Evolutionary conservation across 331 rosid species (phyloP).

Genomic region (Quercus tomentella): DNA sequence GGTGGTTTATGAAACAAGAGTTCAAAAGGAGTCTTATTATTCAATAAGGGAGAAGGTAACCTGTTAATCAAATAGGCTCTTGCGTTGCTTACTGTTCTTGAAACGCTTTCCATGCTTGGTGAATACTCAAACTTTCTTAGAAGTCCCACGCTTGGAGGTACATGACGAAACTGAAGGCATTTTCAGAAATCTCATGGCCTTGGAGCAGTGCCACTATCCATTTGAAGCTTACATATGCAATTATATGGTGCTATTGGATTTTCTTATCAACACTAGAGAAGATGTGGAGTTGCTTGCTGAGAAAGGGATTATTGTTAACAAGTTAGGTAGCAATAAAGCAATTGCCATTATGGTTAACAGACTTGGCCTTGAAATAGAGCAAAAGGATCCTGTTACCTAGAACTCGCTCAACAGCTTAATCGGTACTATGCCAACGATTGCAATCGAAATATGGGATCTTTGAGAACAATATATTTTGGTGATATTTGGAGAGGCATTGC

Average conservation of each 20-base stretch:
- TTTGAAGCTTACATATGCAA: neutral
- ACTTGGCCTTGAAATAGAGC: neutral
- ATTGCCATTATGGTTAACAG: neutral
- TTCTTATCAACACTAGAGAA: neutral
- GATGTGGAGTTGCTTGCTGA: conserved; percentile 5
- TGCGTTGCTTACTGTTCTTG: neutral
- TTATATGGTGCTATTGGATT: neutral
- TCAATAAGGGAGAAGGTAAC: too few species aligned
- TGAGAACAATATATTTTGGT: conserved; percentile 23
- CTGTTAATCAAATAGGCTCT: too few species aligned
- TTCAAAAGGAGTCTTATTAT: too few species aligned
- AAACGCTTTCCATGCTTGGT: neutral
- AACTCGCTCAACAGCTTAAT: neutral
- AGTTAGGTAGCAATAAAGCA: neutral
- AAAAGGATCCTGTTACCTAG: neutral
- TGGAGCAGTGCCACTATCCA: neutral
- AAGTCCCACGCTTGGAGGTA: neutral
- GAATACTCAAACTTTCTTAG: neutral
- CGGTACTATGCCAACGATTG: conserved; percentile 18
- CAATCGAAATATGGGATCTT: conserved; percentile 22
- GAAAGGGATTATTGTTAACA: neutral
- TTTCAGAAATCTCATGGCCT: neutral
- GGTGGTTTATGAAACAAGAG: too few species aligned
- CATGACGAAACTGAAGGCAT: too few species aligned
- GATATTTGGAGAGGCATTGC: conserved; percentile 38